Evolutionary conservation across 768 basidiomycete species (phyloP).

Genomic region (Lactarius sp.): DNA sequence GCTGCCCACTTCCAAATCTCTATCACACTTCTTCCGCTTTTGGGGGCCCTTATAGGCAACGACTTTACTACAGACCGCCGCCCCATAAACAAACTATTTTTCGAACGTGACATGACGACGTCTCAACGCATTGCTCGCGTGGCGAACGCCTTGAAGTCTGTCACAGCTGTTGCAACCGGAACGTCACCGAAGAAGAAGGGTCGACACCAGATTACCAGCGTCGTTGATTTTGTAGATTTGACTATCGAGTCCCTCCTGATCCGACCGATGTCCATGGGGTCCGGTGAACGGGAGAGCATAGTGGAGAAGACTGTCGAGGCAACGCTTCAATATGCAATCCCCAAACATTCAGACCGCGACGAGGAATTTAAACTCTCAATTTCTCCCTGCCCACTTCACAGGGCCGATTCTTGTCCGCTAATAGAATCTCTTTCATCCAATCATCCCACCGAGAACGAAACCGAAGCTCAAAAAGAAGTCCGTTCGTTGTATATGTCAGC

Average conservation of each 20-base stretch:
- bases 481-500: slow-evolving; percentile 54
- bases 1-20: slow-evolving; percentile 66
- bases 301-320: slow-evolving; percentile 68
- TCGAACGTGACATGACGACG: slow-evolving; percentile 52
- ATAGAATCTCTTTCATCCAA: slow-evolving; percentile 42
- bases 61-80: slow-evolving; percentile 55
- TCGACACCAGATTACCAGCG: slow-evolving; percentile 57
- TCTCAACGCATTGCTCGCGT: slow-evolving; percentile 64
- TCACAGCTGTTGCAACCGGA: slow-evolving; percentile 45
- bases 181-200: slow-evolving; percentile 38
- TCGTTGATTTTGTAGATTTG: slow-evolving; percentile 72
- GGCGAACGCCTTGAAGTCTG: slow-evolving; percentile 50
- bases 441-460: slow-evolving; percentile 12
- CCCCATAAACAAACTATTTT: slow-evolving; percentile 55
- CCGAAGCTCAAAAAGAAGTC: slow-evolving; percentile 29
- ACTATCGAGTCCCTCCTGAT: slow-evolving; percentile 59
- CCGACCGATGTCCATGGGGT: slow-evolving; percentile 44
- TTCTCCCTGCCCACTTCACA: slow-evolving; percentile 58
- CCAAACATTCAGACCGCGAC: slow-evolving; percentile 45
- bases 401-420: slow-evolving; percentile 50
- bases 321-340: slow-evolving; percentile 73
- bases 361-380: slow-evolving; percentile 50
- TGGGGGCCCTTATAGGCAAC: slow-evolving; percentile 77
- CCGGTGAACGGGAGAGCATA: slow-evolving; percentile 61
- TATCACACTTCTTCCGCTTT: slow-evolving; percentile 64